A percentile compares a stretch with the other conserved stretches of the same genome.
Evolutionary conservation across 1,284 basidiomycete species (phyloP).

Genomic region (Sanghuangporus baumii): DNA sequence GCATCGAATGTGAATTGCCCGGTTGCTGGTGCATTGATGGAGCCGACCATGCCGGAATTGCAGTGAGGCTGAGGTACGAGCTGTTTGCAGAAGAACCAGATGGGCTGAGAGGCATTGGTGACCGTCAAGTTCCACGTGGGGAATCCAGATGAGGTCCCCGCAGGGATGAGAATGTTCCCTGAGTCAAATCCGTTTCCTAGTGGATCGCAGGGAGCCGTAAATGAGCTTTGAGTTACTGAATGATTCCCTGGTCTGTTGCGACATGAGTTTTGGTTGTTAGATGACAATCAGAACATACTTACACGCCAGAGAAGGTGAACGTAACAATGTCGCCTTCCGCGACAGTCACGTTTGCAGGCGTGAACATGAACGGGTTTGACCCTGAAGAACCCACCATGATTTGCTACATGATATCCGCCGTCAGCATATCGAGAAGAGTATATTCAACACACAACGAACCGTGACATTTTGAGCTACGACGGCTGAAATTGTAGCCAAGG

Average conservation of each 20-base stretch:
- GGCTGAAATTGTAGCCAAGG: not conserved
- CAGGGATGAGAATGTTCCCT: slow-evolving; percentile 32
- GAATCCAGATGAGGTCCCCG: slow-evolving; percentile 22
- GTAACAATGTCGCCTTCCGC: slow-evolving; percentile 40
- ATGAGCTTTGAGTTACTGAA: slow-evolving; percentile 47
- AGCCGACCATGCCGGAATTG: slow-evolving; percentile 37
- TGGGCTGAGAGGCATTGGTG: slow-evolving; percentile 36
- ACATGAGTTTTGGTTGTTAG: not conserved
- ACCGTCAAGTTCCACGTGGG: slow-evolving; percentile 43
- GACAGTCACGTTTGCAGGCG: slow-evolving; percentile 37
- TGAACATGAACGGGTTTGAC: slow-evolving; percentile 38
- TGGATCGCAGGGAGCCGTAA: slow-evolving; percentile 40
- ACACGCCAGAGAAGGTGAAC: slow-evolving; percentile 42
- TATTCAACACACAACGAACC: not conserved
- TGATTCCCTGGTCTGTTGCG: slow-evolving; percentile 41
- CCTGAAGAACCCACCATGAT: slow-evolving; percentile 18
- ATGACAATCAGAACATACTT: slow-evolving; percentile 19
- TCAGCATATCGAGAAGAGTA: not conserved
- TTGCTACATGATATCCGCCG: not conserved
- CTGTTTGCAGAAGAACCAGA: slow-evolving; percentile 62
- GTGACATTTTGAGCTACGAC: slow-evolving; percentile 15
- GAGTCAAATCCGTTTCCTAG: slow-evolving; percentile 43
- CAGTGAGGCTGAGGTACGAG: slow-evolving; percentile 40
- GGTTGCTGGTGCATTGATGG: slow-evolving; percentile 47
- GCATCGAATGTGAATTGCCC: slow-evolving; percentile 42